Conservation (phyloP, 441 rosid species). For the Croton setiger region DNA sequence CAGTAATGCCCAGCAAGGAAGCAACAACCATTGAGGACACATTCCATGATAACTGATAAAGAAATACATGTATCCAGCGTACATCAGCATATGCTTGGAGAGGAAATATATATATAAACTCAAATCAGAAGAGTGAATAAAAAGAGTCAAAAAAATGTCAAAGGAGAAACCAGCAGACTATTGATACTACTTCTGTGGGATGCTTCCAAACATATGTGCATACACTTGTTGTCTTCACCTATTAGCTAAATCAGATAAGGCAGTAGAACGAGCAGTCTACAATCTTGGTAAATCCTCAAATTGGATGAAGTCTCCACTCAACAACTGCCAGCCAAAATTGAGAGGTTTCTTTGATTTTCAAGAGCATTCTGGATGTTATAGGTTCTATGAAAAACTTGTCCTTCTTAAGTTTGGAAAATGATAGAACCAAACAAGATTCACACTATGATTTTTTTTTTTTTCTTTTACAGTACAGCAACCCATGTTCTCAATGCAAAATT, state of each 20-base stretch:
- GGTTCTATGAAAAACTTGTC: not conserved
- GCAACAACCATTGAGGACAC: not conserved
- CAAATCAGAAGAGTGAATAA: not conserved
- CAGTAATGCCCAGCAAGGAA: not conserved
- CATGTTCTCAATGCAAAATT: not conserved
- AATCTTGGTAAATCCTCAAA: not conserved
- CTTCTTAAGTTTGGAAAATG: not conserved
- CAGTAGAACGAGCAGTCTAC: not conserved
- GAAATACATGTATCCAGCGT: not conserved
- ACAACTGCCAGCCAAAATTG: too few relatives aligned
- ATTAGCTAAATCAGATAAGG: not conserved
- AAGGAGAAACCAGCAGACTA: not conserved
- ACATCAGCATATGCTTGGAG: not conserved
- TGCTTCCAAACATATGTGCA: not conserved
- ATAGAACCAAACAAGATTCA: not conserved
- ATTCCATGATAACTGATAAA: not conserved
- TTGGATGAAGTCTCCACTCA: not conserved
- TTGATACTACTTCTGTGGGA: not conserved
- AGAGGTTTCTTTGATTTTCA: not conserved
- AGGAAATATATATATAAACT: not conserved
- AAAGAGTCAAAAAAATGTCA: not conserved
- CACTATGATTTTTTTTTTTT: too few relatives aligned
- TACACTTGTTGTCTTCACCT: not conserved
- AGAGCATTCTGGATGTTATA: not conserved
- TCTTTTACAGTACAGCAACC: too few relatives aligned